phyloP scores from a whole-genome alignment of 805 yeast species.

The Saturnispora gosingensis region DNA sequence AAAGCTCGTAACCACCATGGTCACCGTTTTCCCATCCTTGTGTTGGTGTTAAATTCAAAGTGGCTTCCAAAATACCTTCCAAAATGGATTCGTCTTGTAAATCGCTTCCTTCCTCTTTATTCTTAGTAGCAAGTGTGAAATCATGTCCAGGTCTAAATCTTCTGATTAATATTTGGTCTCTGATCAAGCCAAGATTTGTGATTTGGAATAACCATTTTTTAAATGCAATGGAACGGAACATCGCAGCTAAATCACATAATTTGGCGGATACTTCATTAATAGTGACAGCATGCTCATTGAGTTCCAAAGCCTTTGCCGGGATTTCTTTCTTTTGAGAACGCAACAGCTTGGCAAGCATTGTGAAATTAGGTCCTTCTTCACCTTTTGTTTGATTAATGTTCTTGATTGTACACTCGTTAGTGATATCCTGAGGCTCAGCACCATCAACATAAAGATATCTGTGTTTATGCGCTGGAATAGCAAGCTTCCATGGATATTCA shows the following conservation, averaged over 20 bases:
- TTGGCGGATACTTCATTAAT: constrained; percentile 20
- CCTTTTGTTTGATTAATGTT: constrained; percentile 23
- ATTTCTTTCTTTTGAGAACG: constrained; percentile 9
- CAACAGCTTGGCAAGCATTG: constrained; percentile 15
- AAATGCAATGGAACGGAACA: constrained; percentile 55
- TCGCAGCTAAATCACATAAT: constrained; percentile 45
- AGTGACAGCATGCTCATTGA: constrained; percentile 14
- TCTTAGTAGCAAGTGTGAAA: constrained; percentile 76
- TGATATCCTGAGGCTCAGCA: constrained; percentile 28
- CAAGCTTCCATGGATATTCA: constrained; percentile 73
- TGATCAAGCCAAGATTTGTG: constrained; percentile 52
- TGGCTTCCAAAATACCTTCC: constrained; percentile 62
- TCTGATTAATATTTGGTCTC: constrained; percentile 65
- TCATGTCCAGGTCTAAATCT: constrained; percentile 94
- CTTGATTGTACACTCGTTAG: constrained; percentile 27
- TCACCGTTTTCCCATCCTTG: constrained; percentile 84
- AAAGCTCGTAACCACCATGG: constrained; percentile 87
- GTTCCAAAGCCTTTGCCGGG: constrained; percentile 8
- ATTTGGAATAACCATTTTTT: constrained; percentile 57
- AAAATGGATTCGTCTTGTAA: constrained; percentile 22
- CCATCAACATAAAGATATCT: constrained; percentile 80
- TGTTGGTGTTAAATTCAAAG: constrained; percentile 73
- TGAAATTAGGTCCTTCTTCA: constrained; percentile 51
- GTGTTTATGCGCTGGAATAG: constrained; percentile 91
- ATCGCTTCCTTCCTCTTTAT: constrained; percentile 21